Conservation (phyloP, 2,329 filamentous ascomycete genomes). For the Microdochium trichocladiopsis region DNA sequence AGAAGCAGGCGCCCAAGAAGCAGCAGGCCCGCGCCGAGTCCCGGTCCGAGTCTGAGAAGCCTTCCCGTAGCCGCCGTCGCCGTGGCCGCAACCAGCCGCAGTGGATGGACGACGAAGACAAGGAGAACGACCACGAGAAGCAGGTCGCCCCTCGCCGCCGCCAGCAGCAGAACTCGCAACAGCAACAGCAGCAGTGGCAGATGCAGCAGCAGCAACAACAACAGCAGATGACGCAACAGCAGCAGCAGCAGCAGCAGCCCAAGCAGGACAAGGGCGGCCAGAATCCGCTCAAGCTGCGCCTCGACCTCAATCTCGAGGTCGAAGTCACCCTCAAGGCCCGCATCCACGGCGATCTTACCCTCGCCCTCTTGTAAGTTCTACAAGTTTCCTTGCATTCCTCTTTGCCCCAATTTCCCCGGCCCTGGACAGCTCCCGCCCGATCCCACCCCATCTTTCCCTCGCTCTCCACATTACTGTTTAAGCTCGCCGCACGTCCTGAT, state of each 20-base stretch:
- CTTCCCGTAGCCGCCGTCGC: slow-evolving; percentile 14
- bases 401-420: slow-evolving; percentile 2
- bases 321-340: slow-evolving; percentile 82
- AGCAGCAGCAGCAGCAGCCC: slow-evolving; percentile 22
- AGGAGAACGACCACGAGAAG: slow-evolving; percentile 12
- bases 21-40: slow-evolving; percentile 9
- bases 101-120: slow-evolving; percentile 17
- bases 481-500: background rate
- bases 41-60: slow-evolving; percentile 16
- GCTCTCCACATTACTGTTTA: background rate
- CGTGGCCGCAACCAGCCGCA: slow-evolving; percentile 21
- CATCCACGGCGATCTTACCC: slow-evolving; percentile 76
- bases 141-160: slow-evolving; percentile 16
- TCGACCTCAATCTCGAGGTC: slow-evolving; percentile 77
- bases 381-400: background rate
- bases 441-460: slow-evolving; percentile 1
- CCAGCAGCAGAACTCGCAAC: slow-evolving; percentile 13
- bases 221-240: slow-evolving; percentile 8
- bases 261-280: slow-evolving; percentile 31
- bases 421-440: background rate
- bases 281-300: slow-evolving; percentile 62
- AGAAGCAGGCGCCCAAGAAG: slow-evolving; percentile 12
- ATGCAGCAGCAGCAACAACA: slow-evolving; percentile 11
- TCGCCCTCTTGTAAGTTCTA: slow-evolving; percentile 55
- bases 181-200: slow-evolving; percentile 16